These are phyloP conservation scores for Malassezia pachydermatis DNA, from an alignment of 1,284 basidiomycete species.

Conservation along the genomic window DNA sequence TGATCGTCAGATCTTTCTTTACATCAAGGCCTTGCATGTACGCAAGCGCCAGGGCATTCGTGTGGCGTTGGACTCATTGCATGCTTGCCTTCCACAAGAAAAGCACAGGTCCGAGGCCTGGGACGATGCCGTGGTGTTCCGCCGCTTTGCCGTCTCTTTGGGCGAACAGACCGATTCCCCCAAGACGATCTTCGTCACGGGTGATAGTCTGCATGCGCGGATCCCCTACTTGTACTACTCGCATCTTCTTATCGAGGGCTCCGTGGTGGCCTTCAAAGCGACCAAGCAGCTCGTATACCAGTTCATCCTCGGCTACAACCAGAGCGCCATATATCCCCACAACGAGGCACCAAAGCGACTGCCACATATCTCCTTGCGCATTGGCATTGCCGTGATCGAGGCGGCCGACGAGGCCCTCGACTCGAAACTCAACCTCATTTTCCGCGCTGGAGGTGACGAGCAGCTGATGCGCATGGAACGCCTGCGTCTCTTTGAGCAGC, in stretches of 20 bases:
- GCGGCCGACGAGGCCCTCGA: constrained; percentile 83
- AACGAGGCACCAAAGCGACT: constrained; percentile 42
- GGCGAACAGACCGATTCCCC: constrained; percentile 16
- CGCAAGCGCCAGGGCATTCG: constrained; percentile 25
- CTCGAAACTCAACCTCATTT: constrained; percentile 66
- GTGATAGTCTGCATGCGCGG: constrained; percentile 61
- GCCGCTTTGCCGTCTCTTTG: constrained; percentile 50
- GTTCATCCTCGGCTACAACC: constrained; percentile 44
- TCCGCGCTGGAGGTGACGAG: constrained; percentile 66
- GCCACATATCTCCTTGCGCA: constrained; percentile 55
- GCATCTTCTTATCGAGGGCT: constrained; percentile 51
- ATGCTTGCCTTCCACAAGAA: constrained; percentile 51
- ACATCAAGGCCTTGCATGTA: constrained; percentile 13
- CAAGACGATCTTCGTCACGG: constrained; percentile 51
- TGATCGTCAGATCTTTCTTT: background rate
- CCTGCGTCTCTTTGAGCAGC: constrained; percentile 61
- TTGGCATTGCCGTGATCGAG: constrained; percentile 61
- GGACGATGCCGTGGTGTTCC: constrained; percentile 67
- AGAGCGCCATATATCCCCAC: constrained; percentile 35
- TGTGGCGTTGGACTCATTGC: constrained; percentile 46
- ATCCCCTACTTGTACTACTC: constrained; percentile 71
- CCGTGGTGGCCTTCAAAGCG: constrained; percentile 49
- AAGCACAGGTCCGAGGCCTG: constrained; percentile 52
- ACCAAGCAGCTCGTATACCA: constrained; percentile 50
- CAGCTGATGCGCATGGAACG: constrained; percentile 64